A percentile compares a stretch with the other conserved stretches of the same genome.
Evolutionary conservation across 768 basidiomycete species (phyloP).

Genomic region (Tephrocybe sp.): DNA sequence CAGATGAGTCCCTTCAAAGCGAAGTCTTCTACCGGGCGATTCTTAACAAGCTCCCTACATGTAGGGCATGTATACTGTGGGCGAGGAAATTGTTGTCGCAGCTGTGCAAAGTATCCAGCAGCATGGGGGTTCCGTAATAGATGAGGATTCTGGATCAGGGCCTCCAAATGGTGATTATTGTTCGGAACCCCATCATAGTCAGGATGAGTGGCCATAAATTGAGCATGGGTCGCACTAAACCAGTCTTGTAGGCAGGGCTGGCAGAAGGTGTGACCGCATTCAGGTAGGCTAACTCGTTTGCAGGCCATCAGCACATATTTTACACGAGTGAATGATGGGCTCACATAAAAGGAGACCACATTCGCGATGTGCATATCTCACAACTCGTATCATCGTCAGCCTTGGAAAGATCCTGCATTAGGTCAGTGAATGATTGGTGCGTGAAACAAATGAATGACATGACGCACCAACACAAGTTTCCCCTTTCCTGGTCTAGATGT

Average conservation of each 20-base stretch:
- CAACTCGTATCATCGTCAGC: conserved; percentile 58
- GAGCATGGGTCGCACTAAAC: conserved; percentile 45
- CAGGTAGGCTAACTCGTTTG: conserved; percentile 43
- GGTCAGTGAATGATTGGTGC: conserved; percentile 2
- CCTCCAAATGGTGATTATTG: conserved; percentile 16
- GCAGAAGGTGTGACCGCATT: conserved; percentile 74
- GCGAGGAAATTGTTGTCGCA: conserved; percentile 27
- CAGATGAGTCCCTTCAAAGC: conserved; percentile 56
- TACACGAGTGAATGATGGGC: too few species aligned
- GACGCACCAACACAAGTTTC: conserved; percentile 31
- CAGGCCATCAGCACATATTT: too few species aligned
- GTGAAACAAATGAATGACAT: not conserved
- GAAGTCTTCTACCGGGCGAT: conserved; percentile 58
- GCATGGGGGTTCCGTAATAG: conserved; percentile 25
- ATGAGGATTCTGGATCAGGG: conserved; percentile 22
- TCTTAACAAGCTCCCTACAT: conserved; percentile 50
- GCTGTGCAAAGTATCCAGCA: conserved; percentile 23
- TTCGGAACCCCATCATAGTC: conserved; percentile 33
- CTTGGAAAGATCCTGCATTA: conserved; percentile 35
- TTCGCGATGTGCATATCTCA: conserved; percentile 59
- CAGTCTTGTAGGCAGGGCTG: conserved; percentile 56
- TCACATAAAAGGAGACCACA: conserved; percentile 69
- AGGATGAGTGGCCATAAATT: conserved; percentile 49
- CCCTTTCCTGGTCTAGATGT: conserved; percentile 22
- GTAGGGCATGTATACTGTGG: conserved; percentile 68